These are phyloP conservation scores for Aspergillus fischeri DNA, from an alignment of 2,329 filamentous ascomycete species.

Conservation along the genomic window DNA sequence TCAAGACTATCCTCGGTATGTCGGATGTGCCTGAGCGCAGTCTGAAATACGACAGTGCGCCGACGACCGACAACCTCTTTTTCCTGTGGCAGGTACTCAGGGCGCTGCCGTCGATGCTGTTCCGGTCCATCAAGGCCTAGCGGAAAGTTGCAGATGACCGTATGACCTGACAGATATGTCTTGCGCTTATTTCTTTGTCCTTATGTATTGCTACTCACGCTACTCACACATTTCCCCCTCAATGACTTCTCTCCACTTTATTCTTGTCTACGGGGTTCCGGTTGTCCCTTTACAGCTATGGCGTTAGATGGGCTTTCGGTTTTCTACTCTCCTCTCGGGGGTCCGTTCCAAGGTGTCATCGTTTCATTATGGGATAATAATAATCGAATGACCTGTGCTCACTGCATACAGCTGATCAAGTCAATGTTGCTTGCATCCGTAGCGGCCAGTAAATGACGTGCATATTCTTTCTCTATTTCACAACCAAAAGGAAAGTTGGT, in stretches of 20 bases:
- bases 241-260: neutral
- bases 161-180: neutral
- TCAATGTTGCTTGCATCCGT: neutral
- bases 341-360: neutral
- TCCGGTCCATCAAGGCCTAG: slow-evolving; percentile 1
- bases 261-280: neutral
- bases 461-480: neutral
- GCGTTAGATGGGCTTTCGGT: neutral
- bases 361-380: neutral
- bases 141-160: neutral
- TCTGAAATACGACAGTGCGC: slow-evolving; percentile 20
- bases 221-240: neutral
- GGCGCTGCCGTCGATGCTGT: slow-evolving; percentile 10
- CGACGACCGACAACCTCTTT: slow-evolving; percentile 6
- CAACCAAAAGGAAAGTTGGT: neutral
- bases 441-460: neutral
- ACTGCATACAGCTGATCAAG: neutral
- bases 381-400: neutral
- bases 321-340: neutral
- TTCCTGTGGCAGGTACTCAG: slow-evolving; percentile 17
- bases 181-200: neutral
- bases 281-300: neutral
- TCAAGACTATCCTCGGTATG: slow-evolving; percentile 30
- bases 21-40: slow-evolving; percentile 30
- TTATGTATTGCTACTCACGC: neutral